These are phyloP conservation scores for Physcomitrium patens DNA, from an alignment of 225 moss, liverwort and hornwort genomes.

Conservation along the genomic window DNA sequence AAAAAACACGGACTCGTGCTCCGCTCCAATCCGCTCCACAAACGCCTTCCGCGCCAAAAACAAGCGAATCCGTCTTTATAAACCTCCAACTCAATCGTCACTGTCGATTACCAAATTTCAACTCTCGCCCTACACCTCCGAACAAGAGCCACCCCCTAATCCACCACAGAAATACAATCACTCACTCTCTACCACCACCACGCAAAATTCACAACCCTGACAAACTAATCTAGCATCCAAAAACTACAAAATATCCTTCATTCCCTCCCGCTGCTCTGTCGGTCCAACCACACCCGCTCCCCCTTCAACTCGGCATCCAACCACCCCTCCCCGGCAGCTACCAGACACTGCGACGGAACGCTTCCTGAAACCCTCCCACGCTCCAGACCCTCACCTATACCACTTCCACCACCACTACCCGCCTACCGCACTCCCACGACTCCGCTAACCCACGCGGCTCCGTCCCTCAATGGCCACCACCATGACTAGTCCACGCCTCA, in stretches of 20 bases:
- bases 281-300: neutral
- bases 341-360: constrained; percentile 21
- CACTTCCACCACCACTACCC: neutral
- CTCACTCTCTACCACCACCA: neutral
- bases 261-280: neutral
- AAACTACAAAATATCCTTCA: constrained; percentile 8
- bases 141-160: neutral
- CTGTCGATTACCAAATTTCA: constrained; percentile 1
- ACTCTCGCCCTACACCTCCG: neutral
- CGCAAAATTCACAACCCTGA: constrained; percentile 9
- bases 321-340: neutral
- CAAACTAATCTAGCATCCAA: neutral
- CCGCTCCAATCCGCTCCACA: constrained; percentile 13
- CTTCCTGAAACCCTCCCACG: constrained; percentile 42
- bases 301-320: neutral
- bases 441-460: neutral
- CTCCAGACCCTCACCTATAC: constrained; percentile 28
- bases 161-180: constrained; percentile 22
- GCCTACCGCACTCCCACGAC: neutral
- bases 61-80: neutral
- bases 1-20: neutral
- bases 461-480: constrained; percentile 37
- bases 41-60: constrained; percentile 15
- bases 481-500: constrained; percentile 9
- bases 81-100: constrained; percentile 29